A percentile compares a stretch with the other conserved stretches of the same genome.
These are phyloP conservation scores for Geoglossum cookeanum DNA, from an alignment of 2,329 filamentous ascomycete genomes.

Conservation along the genomic window DNA sequence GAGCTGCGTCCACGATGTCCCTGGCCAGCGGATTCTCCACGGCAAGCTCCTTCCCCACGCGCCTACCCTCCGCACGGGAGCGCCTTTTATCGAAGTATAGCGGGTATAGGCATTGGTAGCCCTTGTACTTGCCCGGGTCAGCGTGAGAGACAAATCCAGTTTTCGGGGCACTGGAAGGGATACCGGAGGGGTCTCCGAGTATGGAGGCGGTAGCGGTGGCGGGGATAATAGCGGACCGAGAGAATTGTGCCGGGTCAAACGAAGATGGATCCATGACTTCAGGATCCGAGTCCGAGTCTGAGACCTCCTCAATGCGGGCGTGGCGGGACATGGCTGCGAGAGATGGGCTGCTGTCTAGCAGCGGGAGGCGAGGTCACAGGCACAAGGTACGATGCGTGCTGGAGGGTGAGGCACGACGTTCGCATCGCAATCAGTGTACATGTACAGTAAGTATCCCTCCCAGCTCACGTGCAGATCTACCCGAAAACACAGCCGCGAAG, in stretches of 20 bases:
- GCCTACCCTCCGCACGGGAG: slow-evolving; percentile 58
- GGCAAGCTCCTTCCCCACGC: slow-evolving; percentile 52
- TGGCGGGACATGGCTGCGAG: slow-evolving; percentile 45
- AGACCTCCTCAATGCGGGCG: slow-evolving; percentile 81
- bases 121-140: slow-evolving; percentile 39
- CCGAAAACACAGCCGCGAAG: not conserved
- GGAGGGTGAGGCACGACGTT: not conserved
- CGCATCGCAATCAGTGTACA: not conserved
- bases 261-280: slow-evolving; percentile 64
- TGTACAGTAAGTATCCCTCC: not conserved
- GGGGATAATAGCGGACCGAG: slow-evolving; percentile 11
- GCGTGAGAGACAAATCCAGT: slow-evolving; percentile 20
- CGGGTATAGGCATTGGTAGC: slow-evolving; percentile 82
- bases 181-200: slow-evolving; percentile 27
- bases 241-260: slow-evolving; percentile 47
- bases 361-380: no score
- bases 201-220: slow-evolving; percentile 5
- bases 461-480: not conserved
- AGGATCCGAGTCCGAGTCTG: slow-evolving; percentile 51
- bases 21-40: slow-evolving; percentile 73
- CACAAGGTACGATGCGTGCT: no score
- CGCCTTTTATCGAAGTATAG: slow-evolving; percentile 78
- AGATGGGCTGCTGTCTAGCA: not conserved
- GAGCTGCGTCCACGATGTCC: slow-evolving; percentile 76
- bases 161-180: slow-evolving; percentile 22